Evolutionary conservation across 2,329 filamentous ascomycete species (phyloP), one percentile per base, ranked within the genome.

Genomic region (Xylariaceae sp.): DNA sequence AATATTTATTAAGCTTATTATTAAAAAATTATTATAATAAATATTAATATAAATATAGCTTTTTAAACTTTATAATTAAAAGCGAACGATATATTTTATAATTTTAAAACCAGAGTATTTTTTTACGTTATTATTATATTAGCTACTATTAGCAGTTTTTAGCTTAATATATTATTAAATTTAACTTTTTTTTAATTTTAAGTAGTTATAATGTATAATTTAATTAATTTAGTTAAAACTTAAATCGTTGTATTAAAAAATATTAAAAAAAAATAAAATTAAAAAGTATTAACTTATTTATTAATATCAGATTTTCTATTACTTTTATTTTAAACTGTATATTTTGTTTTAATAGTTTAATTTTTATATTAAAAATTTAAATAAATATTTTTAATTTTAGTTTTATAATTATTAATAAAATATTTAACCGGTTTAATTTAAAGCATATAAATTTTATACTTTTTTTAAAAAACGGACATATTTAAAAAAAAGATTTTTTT

Each of bases 301-400:
- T 26, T 44, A 50, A 14, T 11, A 52, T 52, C 19, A 17, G 48
- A 44, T 52, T 52, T 36, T 43, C 29, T 19, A 52, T 52, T 17
- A 50, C 34, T 33, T 14, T 50, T 6, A 50, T 52, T 5, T 37
- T 21, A 52, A 43, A 52, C 29, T 52, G 17, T 17, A 43, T 37
- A 37, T 52, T 52, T 24, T 52, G 26, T 24, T 17, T 52, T 17
- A 28, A 3, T 43, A 43, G 36, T 24, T 29, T 52, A 24, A 52
- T 43, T n/a, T 14, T 52, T 14, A 52, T 21, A 17, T 17, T 16
- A 17, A 21, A n/a, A 6, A 29, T 44, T 16, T 19, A 52, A 52
- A 41, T 16, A 11, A 52, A 52, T 14, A 16, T 17, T 24, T 52
- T 52, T 43, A 26, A 52, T 29, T 2, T 24, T 29, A 21, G 19